These are phyloP conservation scores for Macrophomina pseudophaseolina DNA, from an alignment of 2,329 filamentous ascomycete genomes.

Conservation along the genomic window DNA sequence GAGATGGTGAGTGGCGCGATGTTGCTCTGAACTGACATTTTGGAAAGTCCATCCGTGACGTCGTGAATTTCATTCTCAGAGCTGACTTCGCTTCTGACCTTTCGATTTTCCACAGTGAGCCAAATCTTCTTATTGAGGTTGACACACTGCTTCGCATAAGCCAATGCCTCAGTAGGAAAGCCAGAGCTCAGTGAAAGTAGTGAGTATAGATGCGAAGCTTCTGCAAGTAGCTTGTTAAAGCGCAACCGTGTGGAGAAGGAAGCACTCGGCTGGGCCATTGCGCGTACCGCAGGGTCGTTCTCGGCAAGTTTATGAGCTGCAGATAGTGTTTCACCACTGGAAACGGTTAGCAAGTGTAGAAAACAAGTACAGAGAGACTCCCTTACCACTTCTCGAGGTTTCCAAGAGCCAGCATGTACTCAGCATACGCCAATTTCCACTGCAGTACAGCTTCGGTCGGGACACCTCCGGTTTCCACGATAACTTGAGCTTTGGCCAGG, in stretches of 20 bases:
- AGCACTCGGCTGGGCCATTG: conserved; percentile 38
- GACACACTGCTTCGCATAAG: conserved; percentile 55
- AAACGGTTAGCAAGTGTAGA: conserved; percentile 28
- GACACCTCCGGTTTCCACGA: conserved; percentile 44
- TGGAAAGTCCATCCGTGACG: conserved; percentile 32
- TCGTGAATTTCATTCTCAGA: conserved; percentile 29
- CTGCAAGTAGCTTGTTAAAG: conserved; percentile 60
- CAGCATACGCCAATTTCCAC: conserved; percentile 74
- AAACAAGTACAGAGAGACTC: not conserved
- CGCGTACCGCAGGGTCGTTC: conserved; percentile 37
- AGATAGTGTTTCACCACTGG: conserved; percentile 38
- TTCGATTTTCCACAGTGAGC: conserved; percentile 56
- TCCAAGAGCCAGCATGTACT: conserved; percentile 73
- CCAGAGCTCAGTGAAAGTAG: conserved; percentile 65
- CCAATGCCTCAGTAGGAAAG: conserved; percentile 51
- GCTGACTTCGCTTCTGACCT: conserved; percentile 14
- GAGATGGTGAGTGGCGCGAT: conserved; percentile 43
- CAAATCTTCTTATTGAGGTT: conserved; percentile 57
- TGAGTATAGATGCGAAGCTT: conserved; percentile 69
- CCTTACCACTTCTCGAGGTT: conserved; percentile 64
- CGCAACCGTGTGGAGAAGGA: conserved; percentile 42
- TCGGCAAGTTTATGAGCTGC: conserved; percentile 38
- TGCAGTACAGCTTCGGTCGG: conserved; percentile 55
- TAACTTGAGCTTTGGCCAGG: conserved; percentile 64
- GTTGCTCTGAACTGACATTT: conserved; percentile 39